phyloP scores from a whole-genome alignment of 2,329 filamentous ascomycete species.

The Decorospora gaudefroyi region DNA sequence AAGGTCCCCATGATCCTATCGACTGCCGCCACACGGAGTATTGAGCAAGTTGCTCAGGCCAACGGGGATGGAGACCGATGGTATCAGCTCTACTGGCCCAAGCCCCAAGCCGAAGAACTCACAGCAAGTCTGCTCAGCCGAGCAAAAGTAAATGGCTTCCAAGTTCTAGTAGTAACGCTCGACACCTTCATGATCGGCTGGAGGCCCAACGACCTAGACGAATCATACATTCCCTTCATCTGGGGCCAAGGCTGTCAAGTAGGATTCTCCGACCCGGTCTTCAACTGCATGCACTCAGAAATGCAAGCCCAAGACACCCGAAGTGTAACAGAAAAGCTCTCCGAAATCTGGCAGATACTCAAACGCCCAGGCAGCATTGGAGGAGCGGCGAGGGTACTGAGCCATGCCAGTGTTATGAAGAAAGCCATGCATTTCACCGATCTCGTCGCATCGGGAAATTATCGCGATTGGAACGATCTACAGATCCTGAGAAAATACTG shows the following conservation, averaged over 20 bases:
- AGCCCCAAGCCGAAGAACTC: conserved; percentile 65
- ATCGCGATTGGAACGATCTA: conserved; percentile 44
- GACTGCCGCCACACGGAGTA: conserved; percentile 65
- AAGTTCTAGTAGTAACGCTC: conserved; percentile 70
- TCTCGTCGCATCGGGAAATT: conserved; percentile 42
- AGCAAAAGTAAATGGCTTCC: conserved; percentile 65
- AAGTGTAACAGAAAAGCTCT: conserved; percentile 38
- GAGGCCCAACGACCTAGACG: conserved; percentile 70
- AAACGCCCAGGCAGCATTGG: conserved; percentile 43
- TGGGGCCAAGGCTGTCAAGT: conserved; percentile 47
- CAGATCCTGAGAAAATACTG: conserved; percentile 41
- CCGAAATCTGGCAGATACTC: conserved; percentile 46
- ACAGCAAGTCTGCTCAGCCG: conserved; percentile 66
- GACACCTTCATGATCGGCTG: conserved; percentile 72
- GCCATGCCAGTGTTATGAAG: conserved; percentile 41
- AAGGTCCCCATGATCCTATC: conserved; percentile 69
- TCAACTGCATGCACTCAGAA: conserved; percentile 43
- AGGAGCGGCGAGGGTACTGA: conserved; percentile 41
- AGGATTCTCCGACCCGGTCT: conserved; percentile 46
- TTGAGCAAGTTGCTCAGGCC: conserved; percentile 68
- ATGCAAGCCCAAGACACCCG: conserved; percentile 40
- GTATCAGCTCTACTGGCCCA: conserved; percentile 78
- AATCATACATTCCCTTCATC: conserved; percentile 64
- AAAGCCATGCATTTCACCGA: conserved; percentile 46
- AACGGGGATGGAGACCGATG: conserved; percentile 64